A percentile compares a stretch with the other conserved stretches of the same genome.
Evolutionary conservation across 2,329 filamentous ascomycete species (phyloP).

Genomic region (Hypoxylon sp.): DNA sequence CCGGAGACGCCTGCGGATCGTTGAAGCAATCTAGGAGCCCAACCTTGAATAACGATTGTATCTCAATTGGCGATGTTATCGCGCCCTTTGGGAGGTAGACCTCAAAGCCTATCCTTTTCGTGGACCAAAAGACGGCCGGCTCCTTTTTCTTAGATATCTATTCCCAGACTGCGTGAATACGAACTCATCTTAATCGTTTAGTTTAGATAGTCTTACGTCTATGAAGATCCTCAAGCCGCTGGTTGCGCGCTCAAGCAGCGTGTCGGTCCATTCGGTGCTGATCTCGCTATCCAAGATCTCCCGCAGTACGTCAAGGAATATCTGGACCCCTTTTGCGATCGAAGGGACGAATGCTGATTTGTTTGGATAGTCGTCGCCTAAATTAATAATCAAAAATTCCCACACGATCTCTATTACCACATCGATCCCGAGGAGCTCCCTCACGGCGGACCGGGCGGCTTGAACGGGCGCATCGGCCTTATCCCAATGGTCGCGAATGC

Average conservation of each 20-base stretch:
- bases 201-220: constrained; percentile 14
- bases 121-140: constrained; percentile 58
- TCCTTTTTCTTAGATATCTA: constrained; percentile 49
- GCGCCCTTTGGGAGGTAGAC: constrained; percentile 57
- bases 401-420: constrained; percentile 50
- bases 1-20: constrained; percentile 41
- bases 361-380: constrained; percentile 55
- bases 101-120: constrained; percentile 57
- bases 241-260: constrained; percentile 57
- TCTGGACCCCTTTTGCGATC: constrained; percentile 57
- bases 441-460: constrained; percentile 53
- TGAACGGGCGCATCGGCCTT: constrained; percentile 55
- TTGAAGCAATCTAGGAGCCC: constrained; percentile 57
- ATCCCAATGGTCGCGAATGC: constrained; percentile 62
- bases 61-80: constrained; percentile 54
- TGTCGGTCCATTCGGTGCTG: constrained; percentile 61
- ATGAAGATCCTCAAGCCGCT: constrained; percentile 56
- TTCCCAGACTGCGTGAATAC: constrained; percentile 14
- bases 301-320: constrained; percentile 58
- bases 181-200: constrained; percentile 51
- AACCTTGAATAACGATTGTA: constrained; percentile 57
- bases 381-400: constrained; percentile 39
- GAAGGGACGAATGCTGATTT: constrained; percentile 57
- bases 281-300: constrained; percentile 61
- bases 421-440: constrained; percentile 58